Evolutionary conservation across 495 filamentous ascomycete genomes (phyloP).

Genomic region (Neurospora africana): DNA sequence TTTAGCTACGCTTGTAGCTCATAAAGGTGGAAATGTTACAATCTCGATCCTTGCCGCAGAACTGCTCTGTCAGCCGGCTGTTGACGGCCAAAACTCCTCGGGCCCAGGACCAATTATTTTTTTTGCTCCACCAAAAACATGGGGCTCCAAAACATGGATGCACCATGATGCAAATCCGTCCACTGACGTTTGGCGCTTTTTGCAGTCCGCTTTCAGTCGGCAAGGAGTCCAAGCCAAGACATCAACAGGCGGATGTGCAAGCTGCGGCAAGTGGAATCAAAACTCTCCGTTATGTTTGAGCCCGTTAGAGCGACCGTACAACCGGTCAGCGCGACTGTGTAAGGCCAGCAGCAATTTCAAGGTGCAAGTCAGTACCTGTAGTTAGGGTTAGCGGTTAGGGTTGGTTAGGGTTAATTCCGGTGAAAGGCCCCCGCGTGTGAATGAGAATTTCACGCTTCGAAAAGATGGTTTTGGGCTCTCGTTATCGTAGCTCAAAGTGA

Average conservation of each 20-base stretch:
- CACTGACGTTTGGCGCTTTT: background rate
- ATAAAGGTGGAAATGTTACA: background rate
- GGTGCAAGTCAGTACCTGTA: no score
- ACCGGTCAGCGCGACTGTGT: no score
- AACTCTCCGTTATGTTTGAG: background rate
- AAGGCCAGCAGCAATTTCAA: no score
- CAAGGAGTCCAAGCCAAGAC: background rate
- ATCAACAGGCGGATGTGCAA: background rate
- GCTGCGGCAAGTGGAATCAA: background rate
- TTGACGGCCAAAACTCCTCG: background rate
- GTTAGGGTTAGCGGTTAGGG: no score
- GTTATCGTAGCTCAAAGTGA: no score
- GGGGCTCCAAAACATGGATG: background rate
- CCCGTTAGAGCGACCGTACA: no score
- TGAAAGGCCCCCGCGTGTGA: no score
- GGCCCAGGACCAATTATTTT: background rate
- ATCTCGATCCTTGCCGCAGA: background rate
- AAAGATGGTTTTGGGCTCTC: no score
- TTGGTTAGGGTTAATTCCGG: no score
- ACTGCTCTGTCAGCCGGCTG: background rate
- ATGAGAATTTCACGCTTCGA: no score
- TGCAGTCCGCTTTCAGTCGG: background rate
- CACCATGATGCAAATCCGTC: background rate
- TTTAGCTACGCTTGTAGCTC: rapidly evolving
- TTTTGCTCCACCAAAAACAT: background rate